Base-by-base conservation (phyloP, 2,329 filamentous ascomycete species). In the Sporothrix brasiliensis region DNA sequence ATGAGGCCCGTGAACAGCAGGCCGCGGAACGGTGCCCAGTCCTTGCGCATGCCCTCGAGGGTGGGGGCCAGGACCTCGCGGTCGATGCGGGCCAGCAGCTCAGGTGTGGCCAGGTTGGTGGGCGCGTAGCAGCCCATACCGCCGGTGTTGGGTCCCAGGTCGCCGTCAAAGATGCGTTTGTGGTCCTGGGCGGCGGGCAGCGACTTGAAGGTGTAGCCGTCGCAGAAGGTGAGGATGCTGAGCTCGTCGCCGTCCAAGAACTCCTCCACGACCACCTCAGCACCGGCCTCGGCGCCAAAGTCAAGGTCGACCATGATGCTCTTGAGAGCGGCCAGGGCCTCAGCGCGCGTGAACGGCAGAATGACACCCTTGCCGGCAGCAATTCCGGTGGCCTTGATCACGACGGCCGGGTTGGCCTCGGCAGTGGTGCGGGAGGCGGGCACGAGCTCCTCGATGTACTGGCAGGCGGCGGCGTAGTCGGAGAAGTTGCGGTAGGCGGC, bases 61-160 rank as follows among this genome's bases (percentile, higher is more conserved):
- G 94, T 97, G 7, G 94, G 94, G 79, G 93, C 88, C n/a, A 98
- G 86, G 69, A 97, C 91, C 47, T 91, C 91, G 70, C 85, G 85
- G 78, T 97, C 91, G 72, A 99, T 89, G 72, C 89, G 85, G 21
- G 90, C 90, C 21, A 95, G 86, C n/a, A 97, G 84, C 72, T 90
- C 88, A 67, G 89, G 87, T 0, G 90, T 91, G 41, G 91, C 89
- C 76, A 94, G 90, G 73, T 88, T 91, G 1, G 94, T 96, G n/a
- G 92, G 92, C 19, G 94, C 93, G 80, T 98, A 98, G 78, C 93
- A 97, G 67, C 95, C 95, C 95, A 98, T 98, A 53, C 95, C 95
- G 72, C 94, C 95, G 2, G 95, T 98, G 82, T 98, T 98, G 50
- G 93, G 92, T 1, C 95, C 95, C 66, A 88, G 86, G 78, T 98